These are phyloP conservation scores for Hamiltosporidium magnivora DNA, from an alignment of 371 early-diverging fungal species.

Conservation along the genomic window DNA sequence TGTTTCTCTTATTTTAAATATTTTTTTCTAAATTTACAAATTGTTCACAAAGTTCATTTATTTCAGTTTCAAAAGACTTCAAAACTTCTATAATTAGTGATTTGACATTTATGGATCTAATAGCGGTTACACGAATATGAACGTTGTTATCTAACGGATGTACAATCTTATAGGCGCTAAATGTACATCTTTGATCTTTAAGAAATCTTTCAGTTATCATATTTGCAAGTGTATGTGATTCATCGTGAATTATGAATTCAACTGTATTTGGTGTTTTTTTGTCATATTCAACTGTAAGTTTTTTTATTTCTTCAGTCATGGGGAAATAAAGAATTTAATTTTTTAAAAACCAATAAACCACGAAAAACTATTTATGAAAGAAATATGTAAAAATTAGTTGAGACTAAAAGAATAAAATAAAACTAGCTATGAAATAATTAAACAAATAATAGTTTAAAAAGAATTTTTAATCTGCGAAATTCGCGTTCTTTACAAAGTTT, in stretches of 20 bases:
- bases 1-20: too few relatives aligned
- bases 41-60: conserved; percentile 19
- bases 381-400: too few relatives aligned
- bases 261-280: conserved; percentile 24
- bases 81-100: conserved; percentile 16
- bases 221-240: conserved; percentile 37
- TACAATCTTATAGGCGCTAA: conserved; percentile 34
- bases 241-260: conserved; percentile 25
- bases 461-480: too few relatives aligned
- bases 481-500: too few relatives aligned
- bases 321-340: neutral
- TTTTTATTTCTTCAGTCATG: neutral
- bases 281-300: neutral
- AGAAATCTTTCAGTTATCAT: conserved; percentile 22
- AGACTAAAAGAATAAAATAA: too few relatives aligned
- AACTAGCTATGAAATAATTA: too few relatives aligned
- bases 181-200: conserved; percentile 25
- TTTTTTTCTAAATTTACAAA: neutral
- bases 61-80: conserved; percentile 12
- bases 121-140: conserved; percentile 14
- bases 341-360: neutral
- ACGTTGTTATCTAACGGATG: conserved; percentile 39
- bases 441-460: too few relatives aligned
- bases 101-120: conserved; percentile 10
- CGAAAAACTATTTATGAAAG: too few relatives aligned